Conservation (phyloP, 2,329 filamentous ascomycete genomes). For the Amauroascus niger region DNA sequence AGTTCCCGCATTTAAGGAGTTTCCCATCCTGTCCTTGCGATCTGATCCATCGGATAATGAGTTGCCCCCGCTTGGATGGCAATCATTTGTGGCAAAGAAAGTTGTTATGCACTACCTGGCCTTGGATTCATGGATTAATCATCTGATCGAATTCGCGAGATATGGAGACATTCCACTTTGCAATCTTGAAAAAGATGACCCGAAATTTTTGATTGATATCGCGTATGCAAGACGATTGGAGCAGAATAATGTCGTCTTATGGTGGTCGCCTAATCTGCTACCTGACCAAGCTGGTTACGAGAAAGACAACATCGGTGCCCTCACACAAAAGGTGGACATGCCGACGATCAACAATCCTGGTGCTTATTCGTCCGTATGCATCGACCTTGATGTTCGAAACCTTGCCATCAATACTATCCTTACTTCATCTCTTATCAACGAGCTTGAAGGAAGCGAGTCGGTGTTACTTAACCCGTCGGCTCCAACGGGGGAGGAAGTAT, state of each 20-base stretch:
- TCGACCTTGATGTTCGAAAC: slow-evolving; percentile 88
- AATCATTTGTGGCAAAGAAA: slow-evolving; percentile 74
- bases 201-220: slow-evolving; percentile 88
- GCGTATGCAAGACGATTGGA: slow-evolving; percentile 85
- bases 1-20: slow-evolving; percentile 70
- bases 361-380: slow-evolving; percentile 90
- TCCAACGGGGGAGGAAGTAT: slow-evolving; percentile 47
- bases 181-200: slow-evolving; percentile 90
- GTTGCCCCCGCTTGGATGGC: slow-evolving; percentile 87
- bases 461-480: slow-evolving; percentile 73
- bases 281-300: slow-evolving; percentile 96
- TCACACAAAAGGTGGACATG: slow-evolving; percentile 81
- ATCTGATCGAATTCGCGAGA: slow-evolving; percentile 74
- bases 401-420: slow-evolving; percentile 96
- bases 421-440: slow-evolving; percentile 92
- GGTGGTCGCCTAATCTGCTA: slow-evolving; percentile 82
- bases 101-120: slow-evolving; percentile 84
- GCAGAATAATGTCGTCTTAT: slow-evolving; percentile 84
- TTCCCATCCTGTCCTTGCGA: slow-evolving; percentile 71
- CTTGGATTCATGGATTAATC: slow-evolving; percentile 82
- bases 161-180: slow-evolving; percentile 93
- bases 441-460: slow-evolving; percentile 81
- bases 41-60: slow-evolving; percentile 77
- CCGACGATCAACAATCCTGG: slow-evolving; percentile 86
- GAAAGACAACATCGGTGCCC: slow-evolving; percentile 74